These are phyloP conservation scores for Panaeolus cyanescens DNA, from an alignment of 768 basidiomycete species.

Conservation along the genomic window DNA sequence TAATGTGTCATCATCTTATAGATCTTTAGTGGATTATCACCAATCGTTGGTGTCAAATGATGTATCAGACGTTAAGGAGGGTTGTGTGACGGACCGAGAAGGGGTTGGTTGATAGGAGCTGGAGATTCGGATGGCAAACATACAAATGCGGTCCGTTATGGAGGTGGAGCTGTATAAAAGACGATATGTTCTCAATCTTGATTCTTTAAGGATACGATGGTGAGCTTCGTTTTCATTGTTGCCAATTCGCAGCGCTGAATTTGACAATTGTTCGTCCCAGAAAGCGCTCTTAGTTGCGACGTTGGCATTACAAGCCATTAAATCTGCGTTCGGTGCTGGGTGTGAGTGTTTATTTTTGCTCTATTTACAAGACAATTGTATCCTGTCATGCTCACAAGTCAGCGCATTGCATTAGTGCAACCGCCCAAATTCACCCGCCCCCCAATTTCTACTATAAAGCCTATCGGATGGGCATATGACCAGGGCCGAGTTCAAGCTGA, in stretches of 20 bases:
- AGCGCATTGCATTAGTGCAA: neutral
- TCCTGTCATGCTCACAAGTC: neutral
- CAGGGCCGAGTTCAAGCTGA: conserved; percentile 43
- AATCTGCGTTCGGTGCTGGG: neutral
- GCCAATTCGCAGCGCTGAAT: neutral
- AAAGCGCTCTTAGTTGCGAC: neutral
- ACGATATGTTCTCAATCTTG: neutral
- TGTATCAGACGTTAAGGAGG: neutral
- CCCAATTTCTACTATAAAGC: conserved; percentile 26
- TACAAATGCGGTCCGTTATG: too few relatives aligned
- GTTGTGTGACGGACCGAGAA: neutral
- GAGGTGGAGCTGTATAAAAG: neutral
- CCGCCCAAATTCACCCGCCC: neutral
- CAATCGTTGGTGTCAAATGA: neutral
- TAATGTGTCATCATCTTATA: neutral
- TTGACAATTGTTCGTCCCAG: neutral
- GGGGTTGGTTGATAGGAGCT: neutral
- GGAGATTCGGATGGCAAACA: too few relatives aligned
- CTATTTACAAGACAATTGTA: neutral
- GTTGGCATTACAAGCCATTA: neutral
- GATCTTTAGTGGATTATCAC: neutral
- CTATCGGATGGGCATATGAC: conserved; percentile 39
- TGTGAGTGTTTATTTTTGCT: neutral
- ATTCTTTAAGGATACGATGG: neutral
- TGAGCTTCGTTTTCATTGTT: neutral